phyloP scores from a whole-genome alignment of 768 basidiomycete species.

The Leccinellum albellum region DNA sequence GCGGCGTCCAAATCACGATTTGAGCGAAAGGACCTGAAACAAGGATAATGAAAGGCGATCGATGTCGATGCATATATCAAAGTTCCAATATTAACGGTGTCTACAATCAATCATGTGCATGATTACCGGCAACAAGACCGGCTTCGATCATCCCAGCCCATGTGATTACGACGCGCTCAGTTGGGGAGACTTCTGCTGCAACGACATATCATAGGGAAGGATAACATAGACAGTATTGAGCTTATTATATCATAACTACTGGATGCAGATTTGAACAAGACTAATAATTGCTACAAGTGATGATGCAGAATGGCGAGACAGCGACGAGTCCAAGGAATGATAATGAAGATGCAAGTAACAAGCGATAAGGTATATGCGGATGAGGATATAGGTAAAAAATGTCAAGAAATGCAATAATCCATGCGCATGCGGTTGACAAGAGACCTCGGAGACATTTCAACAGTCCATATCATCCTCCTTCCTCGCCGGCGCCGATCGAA shows the following conservation, averaged over 20 bases:
- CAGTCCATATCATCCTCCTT: slow-evolving; percentile 13
- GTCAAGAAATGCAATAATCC: not conserved
- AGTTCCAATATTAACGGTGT: no score
- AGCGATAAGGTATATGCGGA: not conserved
- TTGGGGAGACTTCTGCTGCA: not conserved
- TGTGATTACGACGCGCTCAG: not conserved
- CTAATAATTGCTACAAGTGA: not conserved
- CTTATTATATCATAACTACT: not conserved
- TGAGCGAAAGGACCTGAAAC: not conserved
- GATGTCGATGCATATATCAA: not conserved
- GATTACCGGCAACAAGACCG: not conserved
- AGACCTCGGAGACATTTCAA: not conserved
- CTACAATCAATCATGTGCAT: not conserved
- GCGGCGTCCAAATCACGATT: no score
- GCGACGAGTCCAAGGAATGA: not conserved
- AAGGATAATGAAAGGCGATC: not conserved
- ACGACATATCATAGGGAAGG: not conserved
- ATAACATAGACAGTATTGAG: not conserved
- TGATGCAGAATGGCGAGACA: not conserved
- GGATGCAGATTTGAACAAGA: not conserved
- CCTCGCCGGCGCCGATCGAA: slow-evolving; percentile 21
- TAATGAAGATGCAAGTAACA: not conserved
- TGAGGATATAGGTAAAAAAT: not conserved
- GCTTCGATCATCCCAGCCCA: not conserved
- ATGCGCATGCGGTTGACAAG: not conserved